Conservation (phyloP, 129 eudicot species). For the Cynara cardunculus region DNA sequence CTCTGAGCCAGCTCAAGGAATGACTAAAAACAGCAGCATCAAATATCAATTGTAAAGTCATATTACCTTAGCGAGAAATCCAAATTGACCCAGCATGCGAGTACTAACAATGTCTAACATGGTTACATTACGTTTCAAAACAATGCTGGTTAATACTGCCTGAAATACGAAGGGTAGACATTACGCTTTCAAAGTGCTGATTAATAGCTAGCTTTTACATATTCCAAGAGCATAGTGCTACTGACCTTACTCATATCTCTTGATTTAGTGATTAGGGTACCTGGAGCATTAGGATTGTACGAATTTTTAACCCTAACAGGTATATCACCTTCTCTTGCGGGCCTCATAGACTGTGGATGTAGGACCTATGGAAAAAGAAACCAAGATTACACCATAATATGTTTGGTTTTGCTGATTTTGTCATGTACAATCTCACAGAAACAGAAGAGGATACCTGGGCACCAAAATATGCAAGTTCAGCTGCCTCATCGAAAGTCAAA, state of each 20-base stretch:
- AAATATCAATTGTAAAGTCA: background rate
- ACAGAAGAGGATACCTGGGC: constrained; percentile 51
- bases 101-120: constrained; percentile 90
- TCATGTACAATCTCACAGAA: background rate
- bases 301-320: constrained; percentile 98
- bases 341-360: constrained; percentile 99
- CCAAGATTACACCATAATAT: background rate
- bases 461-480: constrained; percentile 86
- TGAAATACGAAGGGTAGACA: constrained; percentile 1
- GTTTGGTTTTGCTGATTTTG: background rate
- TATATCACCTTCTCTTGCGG: constrained; percentile 92
- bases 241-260: constrained; percentile 86
- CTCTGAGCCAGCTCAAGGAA: background rate
- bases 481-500: constrained; percentile 83
- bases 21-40: background rate
- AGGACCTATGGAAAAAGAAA: constrained; percentile 50
- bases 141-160: constrained; percentile 88
- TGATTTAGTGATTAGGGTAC: constrained; percentile 77
- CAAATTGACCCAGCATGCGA: constrained; percentile 90
- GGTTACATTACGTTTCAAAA: constrained; percentile 79
- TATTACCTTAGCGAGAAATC: constrained; percentile 83
- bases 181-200: background rate
- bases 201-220: background rate
- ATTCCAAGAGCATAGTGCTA: background rate
- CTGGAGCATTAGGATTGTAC: constrained; percentile 93